Evolutionary conservation across 2,329 filamentous ascomycete genomes (phyloP).

Genomic region (Trichoderma guizhouense): DNA sequence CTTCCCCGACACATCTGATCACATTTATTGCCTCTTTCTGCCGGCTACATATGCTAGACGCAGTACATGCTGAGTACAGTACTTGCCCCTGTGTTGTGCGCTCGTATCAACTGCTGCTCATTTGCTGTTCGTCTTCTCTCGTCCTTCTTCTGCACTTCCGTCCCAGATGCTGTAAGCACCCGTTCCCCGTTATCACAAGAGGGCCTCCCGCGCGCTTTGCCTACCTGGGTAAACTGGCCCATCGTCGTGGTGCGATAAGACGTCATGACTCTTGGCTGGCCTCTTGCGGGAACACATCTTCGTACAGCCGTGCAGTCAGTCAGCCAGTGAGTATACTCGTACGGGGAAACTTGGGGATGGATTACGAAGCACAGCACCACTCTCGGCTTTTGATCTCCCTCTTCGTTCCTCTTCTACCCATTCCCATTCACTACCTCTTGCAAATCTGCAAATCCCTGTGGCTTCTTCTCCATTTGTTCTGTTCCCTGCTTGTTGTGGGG

Average conservation of each 20-base stretch:
- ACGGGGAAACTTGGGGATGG: too few species aligned
- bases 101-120: neutral
- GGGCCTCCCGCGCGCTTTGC: neutral
- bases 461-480: neutral
- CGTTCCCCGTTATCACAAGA: neutral
- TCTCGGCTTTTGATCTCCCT: too few species aligned
- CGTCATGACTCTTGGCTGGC: conserved; percentile 2
- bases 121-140: neutral
- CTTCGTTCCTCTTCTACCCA: neutral
- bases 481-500: neutral
- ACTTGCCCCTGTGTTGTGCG: neutral
- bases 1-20: neutral
- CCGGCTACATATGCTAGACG: neutral
- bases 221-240: neutral
- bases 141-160: neutral
- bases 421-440: neutral
- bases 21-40: neutral
- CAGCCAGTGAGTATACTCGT: too few species aligned
- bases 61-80: neutral
- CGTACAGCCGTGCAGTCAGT: neutral
- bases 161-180: neutral
- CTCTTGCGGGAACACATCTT: neutral
- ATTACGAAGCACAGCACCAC: too few species aligned
- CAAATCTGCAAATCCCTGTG: neutral
- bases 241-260: neutral